Evolutionary conservation across 140 eudicot genomes (phyloP).

Genomic region (Bidens hawaiensis): DNA sequence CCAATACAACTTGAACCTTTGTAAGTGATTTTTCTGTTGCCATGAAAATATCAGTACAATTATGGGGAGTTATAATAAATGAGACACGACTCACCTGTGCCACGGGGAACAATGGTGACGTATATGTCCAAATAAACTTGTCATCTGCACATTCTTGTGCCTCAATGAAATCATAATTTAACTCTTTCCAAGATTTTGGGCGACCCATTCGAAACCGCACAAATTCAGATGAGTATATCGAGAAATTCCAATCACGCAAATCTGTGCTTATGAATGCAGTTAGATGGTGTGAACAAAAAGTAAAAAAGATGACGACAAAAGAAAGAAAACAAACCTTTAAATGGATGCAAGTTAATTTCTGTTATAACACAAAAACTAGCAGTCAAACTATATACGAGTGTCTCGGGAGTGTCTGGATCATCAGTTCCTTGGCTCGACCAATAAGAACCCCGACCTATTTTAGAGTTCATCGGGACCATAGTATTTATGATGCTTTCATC

Average conservation of each 20-base stretch:
- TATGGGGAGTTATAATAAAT: not conserved
- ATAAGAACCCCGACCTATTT: slow-evolving; percentile 37
- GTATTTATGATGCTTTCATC: slow-evolving; percentile 59
- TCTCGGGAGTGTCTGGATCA: slow-evolving; percentile 60
- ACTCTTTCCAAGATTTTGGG: slow-evolving; percentile 37
- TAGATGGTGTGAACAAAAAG: not conserved
- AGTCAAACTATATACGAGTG: slow-evolving; percentile 42
- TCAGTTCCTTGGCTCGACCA: slow-evolving; percentile 83
- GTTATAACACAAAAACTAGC: slow-evolving; percentile 46
- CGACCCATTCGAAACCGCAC: slow-evolving; percentile 72
- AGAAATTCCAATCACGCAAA: slow-evolving; percentile 42
- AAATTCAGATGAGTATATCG: slow-evolving; percentile 63
- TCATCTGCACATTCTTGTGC: slow-evolving; percentile 49
- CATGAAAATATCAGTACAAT: not conserved
- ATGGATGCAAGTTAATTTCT: slow-evolving; percentile 63
- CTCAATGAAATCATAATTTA: slow-evolving; percentile 25
- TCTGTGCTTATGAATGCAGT: slow-evolving; percentile 38
- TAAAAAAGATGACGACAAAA: not conserved
- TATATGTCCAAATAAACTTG: slow-evolving; percentile 61
- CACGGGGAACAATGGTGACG: slow-evolving; percentile 54
- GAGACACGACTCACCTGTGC: slow-evolving; percentile 40
- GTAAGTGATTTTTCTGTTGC: slow-evolving; percentile 59
- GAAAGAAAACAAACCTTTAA: slow-evolving; percentile 41
- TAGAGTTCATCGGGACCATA: slow-evolving; percentile 46
- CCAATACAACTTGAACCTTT: slow-evolving; percentile 78